Evolutionary conservation across 2,329 filamentous ascomycete species (phyloP).

Genomic region (Fusarium armeniacum): DNA sequence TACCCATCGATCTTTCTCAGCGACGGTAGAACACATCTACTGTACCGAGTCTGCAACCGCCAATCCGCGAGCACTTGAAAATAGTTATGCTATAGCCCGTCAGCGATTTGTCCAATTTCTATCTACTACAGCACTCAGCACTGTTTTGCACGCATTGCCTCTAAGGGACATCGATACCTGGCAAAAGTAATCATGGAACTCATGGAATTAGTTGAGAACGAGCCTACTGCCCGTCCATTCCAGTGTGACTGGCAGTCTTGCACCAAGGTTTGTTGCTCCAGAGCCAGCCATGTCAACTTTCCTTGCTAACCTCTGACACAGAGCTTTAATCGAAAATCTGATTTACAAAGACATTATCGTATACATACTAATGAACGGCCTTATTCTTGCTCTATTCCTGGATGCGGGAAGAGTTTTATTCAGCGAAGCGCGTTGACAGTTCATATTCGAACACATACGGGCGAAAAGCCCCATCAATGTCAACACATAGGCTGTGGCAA

Average conservation of each 20-base stretch:
- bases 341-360: slow-evolving; percentile 77
- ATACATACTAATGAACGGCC: slow-evolving; percentile 80
- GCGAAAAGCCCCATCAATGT: slow-evolving; percentile 79
- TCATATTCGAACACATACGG: slow-evolving; percentile 78
- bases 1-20: slow-evolving; percentile 3
- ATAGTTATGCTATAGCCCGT: slow-evolving; percentile 37
- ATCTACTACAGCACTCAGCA: slow-evolving; percentile 2
- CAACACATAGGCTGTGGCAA: slow-evolving; percentile 75
- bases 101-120: slow-evolving; percentile 13
- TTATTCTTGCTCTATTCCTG: slow-evolving; percentile 71
- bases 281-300: background rate
- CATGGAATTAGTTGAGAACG: slow-evolving; percentile 74
- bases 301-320: slow-evolving; percentile 57
- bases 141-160: slow-evolving; percentile 9
- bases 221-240: slow-evolving; percentile 73
- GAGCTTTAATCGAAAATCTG: slow-evolving; percentile 81
- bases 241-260: slow-evolving; percentile 74
- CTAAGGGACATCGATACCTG: slow-evolving; percentile 7
- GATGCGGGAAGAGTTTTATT: slow-evolving; percentile 79
- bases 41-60: slow-evolving; percentile 15
- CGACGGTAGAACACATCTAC: slow-evolving; percentile 1
- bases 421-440: slow-evolving; percentile 78
- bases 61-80: slow-evolving; percentile 5
- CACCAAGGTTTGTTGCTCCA: slow-evolving; percentile 66
- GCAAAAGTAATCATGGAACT: slow-evolving; percentile 65